Evolutionary conservation across 176 grass and related monocot species (phyloP).

Genomic region (Oropetium thomaeum): DNA sequence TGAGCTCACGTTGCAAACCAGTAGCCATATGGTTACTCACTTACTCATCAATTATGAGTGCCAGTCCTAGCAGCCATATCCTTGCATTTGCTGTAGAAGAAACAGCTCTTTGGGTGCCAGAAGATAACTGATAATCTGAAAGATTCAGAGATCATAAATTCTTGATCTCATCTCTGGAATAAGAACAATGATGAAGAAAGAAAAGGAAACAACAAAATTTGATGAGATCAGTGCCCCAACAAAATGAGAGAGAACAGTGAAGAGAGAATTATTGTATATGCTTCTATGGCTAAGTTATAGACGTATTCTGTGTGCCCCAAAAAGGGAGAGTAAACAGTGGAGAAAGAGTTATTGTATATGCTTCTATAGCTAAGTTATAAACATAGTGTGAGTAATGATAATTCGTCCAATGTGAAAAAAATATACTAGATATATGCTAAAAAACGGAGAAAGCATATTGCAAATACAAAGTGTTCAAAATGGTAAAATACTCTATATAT

Average conservation of each 20-base stretch:
- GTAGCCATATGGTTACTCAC: slow-evolving; percentile 2
- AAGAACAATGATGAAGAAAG: neutral
- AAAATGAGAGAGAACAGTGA: neutral
- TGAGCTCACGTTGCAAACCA: neutral
- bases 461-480: neutral
- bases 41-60: neutral
- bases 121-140: neutral
- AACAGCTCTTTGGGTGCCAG: neutral
- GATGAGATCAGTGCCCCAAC: neutral
- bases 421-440: neutral
- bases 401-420: neutral
- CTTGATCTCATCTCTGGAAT: neutral
- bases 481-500: neutral
- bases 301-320: no score
- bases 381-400: neutral
- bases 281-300: neutral
- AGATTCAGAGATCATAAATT: neutral
- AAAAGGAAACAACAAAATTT: neutral
- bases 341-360: neutral
- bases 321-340: neutral
- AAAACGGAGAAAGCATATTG: neutral
- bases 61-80: neutral
- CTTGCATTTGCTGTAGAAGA: neutral
- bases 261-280: neutral
- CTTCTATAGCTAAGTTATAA: neutral